Percentiles rank a stretch among this genome's conserved stretches.
phyloP scores from a whole-genome alignment of 768 basidiomycete species.

The Trichaptum fuscoviolaceum region DNA sequence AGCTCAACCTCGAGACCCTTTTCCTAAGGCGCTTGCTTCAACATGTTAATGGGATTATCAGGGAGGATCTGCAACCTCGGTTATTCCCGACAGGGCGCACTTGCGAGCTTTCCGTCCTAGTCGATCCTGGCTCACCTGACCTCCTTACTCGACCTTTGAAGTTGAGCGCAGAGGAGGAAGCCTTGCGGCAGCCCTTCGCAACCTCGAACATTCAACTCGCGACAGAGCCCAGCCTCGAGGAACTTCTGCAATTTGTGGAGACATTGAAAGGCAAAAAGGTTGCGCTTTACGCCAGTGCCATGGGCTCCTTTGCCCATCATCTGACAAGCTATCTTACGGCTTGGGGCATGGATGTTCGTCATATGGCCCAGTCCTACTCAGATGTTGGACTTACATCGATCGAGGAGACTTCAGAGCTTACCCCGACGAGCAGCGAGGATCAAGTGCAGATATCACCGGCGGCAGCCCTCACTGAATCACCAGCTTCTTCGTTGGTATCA shows the following conservation, averaged over 20 bases:
- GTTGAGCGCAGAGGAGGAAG: conserved; percentile 42
- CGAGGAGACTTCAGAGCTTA: neutral
- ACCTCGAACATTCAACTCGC: conserved; percentile 42
- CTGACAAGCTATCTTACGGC: conserved; percentile 88
- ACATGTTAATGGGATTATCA: conserved; percentile 48
- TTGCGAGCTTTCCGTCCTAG: conserved; percentile 59
- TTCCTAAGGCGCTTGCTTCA: conserved; percentile 56
- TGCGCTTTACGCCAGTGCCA: conserved; percentile 78
- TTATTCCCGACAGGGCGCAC: conserved; percentile 41
- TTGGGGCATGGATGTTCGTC: conserved; percentile 93
- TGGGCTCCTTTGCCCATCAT: conserved; percentile 86
- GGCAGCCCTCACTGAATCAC: neutral
- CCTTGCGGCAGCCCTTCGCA: conserved; percentile 10
- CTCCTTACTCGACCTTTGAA: conserved; percentile 33
- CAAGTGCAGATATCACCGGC: neutral
- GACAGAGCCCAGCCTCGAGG: conserved; percentile 73
- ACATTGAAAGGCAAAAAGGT: conserved; percentile 79
- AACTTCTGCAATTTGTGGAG: conserved; percentile 75
- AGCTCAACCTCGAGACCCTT: conserved; percentile 41
- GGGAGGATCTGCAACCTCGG: conserved; percentile 37
- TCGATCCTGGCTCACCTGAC: conserved; percentile 55
- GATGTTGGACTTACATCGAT: neutral
- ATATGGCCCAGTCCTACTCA: conserved; percentile 44
- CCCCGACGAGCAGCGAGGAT: conserved; percentile 5
- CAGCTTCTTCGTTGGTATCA: conserved; percentile 3